Conservation (phyloP, 2,329 filamentous ascomycete species). For the Xylaria hypoxylon region DNA sequence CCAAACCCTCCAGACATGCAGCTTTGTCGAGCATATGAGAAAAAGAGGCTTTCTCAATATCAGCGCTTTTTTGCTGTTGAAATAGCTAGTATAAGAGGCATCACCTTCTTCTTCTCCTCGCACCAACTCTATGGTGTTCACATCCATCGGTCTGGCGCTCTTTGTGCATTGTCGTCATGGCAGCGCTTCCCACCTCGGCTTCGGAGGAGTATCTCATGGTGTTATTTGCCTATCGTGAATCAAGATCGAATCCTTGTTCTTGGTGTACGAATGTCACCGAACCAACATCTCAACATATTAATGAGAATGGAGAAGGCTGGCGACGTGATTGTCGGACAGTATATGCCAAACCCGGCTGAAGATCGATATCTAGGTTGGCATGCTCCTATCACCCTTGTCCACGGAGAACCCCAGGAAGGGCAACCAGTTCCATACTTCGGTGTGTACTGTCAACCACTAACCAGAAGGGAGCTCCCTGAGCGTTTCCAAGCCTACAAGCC, state of each 20-base stretch:
- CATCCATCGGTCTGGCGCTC: conserved; percentile 17
- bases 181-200: conserved; percentile 16
- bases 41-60: not conserved
- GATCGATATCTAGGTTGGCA: conserved; percentile 22
- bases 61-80: conserved; percentile 30
- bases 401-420: conserved; percentile 20
- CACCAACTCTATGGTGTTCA: conserved; percentile 23
- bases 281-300: conserved; percentile 22
- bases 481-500: conserved; percentile 12
- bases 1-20: conserved; percentile 27
- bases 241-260: conserved; percentile 26
- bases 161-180: conserved; percentile 12
- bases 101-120: conserved; percentile 34
- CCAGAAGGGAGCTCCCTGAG: not conserved
- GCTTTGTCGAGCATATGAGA: conserved; percentile 21
- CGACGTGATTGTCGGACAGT: conserved; percentile 18
- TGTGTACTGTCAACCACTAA: conserved; percentile 19
- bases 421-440: conserved; percentile 20
- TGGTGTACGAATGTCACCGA: conserved; percentile 1
- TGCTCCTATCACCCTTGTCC: conserved; percentile 27
- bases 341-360: conserved; percentile 11
- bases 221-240: conserved; percentile 27
- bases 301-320: conserved; percentile 21
- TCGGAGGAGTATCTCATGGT: conserved; percentile 19
- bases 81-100: conserved; percentile 13